phyloP scores from a whole-genome alignment of 352 stramenopile species.

The Ochromonadaceae sp. region DNA sequence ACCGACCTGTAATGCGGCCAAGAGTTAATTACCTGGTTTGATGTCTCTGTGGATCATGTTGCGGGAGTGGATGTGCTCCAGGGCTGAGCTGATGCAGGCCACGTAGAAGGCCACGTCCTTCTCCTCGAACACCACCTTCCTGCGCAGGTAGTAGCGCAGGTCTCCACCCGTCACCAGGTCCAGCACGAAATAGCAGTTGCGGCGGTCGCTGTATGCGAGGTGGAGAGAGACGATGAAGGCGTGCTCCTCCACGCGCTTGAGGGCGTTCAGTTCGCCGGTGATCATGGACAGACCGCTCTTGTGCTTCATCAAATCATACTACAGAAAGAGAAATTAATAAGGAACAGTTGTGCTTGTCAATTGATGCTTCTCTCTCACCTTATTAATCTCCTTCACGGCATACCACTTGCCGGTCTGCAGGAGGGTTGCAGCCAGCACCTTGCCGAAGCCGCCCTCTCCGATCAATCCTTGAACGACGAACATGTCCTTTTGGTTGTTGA shows the following conservation, averaged over 20 bases:
- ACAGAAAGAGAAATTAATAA: slow-evolving; percentile 23
- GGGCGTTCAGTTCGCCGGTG: slow-evolving; percentile 51
- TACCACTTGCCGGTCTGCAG: slow-evolving; percentile 47
- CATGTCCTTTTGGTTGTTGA: no score
- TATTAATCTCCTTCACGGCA: slow-evolving; percentile 43
- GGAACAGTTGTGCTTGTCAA: background rate
- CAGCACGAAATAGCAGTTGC: slow-evolving; percentile 57
- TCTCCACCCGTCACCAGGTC: slow-evolving; percentile 50
- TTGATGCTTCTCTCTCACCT: background rate
- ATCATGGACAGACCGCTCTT: slow-evolving; percentile 49
- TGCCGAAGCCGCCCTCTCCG: slow-evolving; percentile 50
- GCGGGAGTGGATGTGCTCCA: slow-evolving; percentile 47
- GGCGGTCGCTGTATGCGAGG: slow-evolving; percentile 45
- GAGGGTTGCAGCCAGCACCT: slow-evolving; percentile 49
- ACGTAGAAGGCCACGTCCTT: slow-evolving; percentile 42
- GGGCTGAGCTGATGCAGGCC: slow-evolving; percentile 41
- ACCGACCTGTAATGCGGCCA: no score
- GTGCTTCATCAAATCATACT: slow-evolving; percentile 41
- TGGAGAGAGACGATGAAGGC: slow-evolving; percentile 45
- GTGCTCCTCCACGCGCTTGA: slow-evolving; percentile 36
- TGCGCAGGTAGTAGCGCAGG: slow-evolving; percentile 46
- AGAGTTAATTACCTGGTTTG: slow-evolving; percentile 37
- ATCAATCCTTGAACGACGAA: no score
- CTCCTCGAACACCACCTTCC: slow-evolving; percentile 39
- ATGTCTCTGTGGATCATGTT: slow-evolving; percentile 55